These are phyloP conservation scores for Saccharomycopsis crataegensis DNA, from an alignment of 1,139 yeast species.

Conservation along the genomic window DNA sequence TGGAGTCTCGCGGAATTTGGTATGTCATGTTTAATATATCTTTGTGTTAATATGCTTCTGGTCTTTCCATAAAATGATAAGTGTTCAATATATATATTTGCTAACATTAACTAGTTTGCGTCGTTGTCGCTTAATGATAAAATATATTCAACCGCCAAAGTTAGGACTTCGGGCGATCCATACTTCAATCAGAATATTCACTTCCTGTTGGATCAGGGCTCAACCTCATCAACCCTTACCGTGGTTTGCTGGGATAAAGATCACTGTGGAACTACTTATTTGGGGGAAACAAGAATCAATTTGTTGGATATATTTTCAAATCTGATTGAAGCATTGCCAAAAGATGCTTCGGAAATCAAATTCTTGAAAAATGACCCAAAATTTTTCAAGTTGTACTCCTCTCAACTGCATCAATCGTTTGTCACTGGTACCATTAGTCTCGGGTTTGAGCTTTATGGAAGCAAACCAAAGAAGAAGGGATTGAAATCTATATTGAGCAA, in stretches of 20 bases:
- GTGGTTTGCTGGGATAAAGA: slow-evolving; percentile 29
- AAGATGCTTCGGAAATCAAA: slow-evolving; percentile 23
- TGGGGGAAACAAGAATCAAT: slow-evolving; percentile 51
- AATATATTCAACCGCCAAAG: slow-evolving; percentile 5
- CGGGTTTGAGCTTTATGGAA: slow-evolving; percentile 40
- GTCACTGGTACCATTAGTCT: slow-evolving; percentile 52
- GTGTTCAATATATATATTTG: too few relatives aligned
- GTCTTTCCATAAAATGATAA: too few relatives aligned
- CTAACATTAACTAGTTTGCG: slow-evolving; percentile 3
- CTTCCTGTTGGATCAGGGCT: slow-evolving; percentile 2
- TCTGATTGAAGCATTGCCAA: slow-evolving; percentile 18
- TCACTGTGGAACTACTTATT: slow-evolving; percentile 28
- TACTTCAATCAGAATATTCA: slow-evolving; percentile 12
- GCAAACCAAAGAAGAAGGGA: slow-evolving; percentile 21
- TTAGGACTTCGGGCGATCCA: slow-evolving; percentile 7
- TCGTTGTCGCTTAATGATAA: slow-evolving; percentile 12
- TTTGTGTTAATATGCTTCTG: too few relatives aligned
- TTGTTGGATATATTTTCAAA: slow-evolving; percentile 35
- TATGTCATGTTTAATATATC: too few relatives aligned
- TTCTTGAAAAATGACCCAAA: slow-evolving; percentile 30
- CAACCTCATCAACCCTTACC: slow-evolving; percentile 10
- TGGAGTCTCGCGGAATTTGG: too few relatives aligned
- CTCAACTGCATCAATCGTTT: slow-evolving; percentile 37
- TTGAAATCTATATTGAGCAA: slow-evolving; percentile 17
- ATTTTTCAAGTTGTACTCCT: slow-evolving; percentile 49